Percentiles rank a stretch among this genome's conserved stretches.
These are phyloP conservation scores for Abrus precatorius DNA, from an alignment of 306 rosid genomes.

Conservation along the genomic window DNA sequence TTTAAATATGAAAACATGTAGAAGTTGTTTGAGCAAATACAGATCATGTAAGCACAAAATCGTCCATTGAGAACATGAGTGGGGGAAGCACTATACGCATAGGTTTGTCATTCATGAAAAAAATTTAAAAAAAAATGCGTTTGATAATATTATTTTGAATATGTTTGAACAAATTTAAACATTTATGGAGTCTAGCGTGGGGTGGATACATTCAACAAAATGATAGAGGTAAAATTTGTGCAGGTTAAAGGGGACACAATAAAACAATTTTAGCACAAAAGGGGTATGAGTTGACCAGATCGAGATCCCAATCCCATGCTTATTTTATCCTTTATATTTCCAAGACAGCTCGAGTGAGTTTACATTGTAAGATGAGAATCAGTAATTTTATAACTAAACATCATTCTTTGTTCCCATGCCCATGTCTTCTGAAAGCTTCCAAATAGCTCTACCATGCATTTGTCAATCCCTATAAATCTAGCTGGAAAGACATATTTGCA, in stretches of 20 bases:
- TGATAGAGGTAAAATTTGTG: constrained; percentile 36
- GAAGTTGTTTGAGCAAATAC: constrained; percentile 34
- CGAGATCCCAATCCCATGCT: constrained; percentile 71
- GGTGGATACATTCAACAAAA: constrained; percentile 28
- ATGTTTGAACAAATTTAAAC: constrained; percentile 18
- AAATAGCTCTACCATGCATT: constrained; percentile 55
- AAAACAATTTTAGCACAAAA: constrained; percentile 56
- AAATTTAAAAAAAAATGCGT: constrained; percentile 17
- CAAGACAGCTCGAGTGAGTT: constrained; percentile 87
- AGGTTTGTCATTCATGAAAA: constrained; percentile 47
- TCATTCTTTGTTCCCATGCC: constrained; percentile 64
- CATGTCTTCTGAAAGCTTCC: constrained; percentile 72
- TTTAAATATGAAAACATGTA: constrained; percentile 48
- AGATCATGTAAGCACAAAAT: constrained; percentile 10
- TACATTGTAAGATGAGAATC: constrained; percentile 56
- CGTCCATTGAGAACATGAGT: constrained; percentile 52
- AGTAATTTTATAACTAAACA: constrained; percentile 38
- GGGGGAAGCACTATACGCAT: constrained; percentile 62
- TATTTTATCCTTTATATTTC: constrained; percentile 54
- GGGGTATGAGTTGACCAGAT: constrained; percentile 61
- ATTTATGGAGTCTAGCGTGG: constrained; percentile 26
- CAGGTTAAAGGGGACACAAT: constrained; percentile 57
- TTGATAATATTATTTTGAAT: constrained; percentile 1
- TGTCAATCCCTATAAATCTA: constrained; percentile 68
- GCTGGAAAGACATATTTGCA: neutral